phyloP scores from a whole-genome alignment of 768 basidiomycete genomes.

The Agaricus blazei region DNA sequence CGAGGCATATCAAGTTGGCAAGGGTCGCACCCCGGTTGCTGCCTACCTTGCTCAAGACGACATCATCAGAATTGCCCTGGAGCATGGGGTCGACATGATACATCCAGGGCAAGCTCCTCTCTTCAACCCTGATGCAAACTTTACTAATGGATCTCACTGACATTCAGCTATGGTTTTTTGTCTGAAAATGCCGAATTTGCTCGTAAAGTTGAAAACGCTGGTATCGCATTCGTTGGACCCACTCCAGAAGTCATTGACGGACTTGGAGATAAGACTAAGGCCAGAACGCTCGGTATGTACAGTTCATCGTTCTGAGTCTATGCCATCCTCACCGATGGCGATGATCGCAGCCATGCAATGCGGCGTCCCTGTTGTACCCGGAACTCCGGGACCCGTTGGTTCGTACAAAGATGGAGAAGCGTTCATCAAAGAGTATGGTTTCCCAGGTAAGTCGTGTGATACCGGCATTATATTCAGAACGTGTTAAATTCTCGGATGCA shows the following conservation, averaged over 20 bases:
- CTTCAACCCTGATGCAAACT: not conserved
- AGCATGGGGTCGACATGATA: conserved; percentile 99
- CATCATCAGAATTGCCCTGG: conserved; percentile 93
- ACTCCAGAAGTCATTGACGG: conserved; percentile 95
- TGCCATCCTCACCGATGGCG: conserved; percentile 7
- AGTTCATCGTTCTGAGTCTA: conserved; percentile 6
- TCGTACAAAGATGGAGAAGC: conserved; percentile 73
- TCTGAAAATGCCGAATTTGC: conserved; percentile 97
- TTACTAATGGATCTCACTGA: not conserved
- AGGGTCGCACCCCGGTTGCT: conserved; percentile 91
- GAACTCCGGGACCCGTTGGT: conserved; percentile 91
- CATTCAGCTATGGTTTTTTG: conserved; percentile 86
- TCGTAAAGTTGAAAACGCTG: conserved; percentile 96
- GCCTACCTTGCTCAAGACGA: conserved; percentile 98
- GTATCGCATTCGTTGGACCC: conserved; percentile 95
- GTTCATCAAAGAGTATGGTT: conserved; percentile 95
- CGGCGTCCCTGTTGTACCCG: conserved; percentile 94
- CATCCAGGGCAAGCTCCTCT: conserved; percentile 76
- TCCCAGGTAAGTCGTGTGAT: conserved; percentile 59
- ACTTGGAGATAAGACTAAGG: conserved; percentile 98
- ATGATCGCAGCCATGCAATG: conserved; percentile 67
- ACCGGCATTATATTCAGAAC: not conserved
- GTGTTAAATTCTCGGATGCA: conserved; percentile 18
- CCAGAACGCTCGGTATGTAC: conserved; percentile 71
- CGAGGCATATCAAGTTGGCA: conserved; percentile 97